Evolutionary conservation across 2,329 filamentous ascomycete species (phyloP), one percentile per base, ranked within the genome.

Genomic region (Alternaria infectoria): DNA sequence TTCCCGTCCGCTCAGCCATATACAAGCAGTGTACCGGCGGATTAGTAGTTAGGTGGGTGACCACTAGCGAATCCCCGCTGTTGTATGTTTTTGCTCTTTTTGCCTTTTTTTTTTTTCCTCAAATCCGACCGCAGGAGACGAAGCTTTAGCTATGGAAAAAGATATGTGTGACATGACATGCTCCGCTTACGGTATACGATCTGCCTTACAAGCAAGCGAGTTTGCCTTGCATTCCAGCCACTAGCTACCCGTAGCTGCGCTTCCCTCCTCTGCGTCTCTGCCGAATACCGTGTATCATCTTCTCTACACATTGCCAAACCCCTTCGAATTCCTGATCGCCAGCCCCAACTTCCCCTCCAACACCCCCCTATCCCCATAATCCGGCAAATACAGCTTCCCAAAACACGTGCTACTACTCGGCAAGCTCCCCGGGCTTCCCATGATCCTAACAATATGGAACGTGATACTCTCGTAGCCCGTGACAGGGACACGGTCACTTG

Each of bases 371-470:
- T 87, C 88, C 57, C 82, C 85, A 79, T 98, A 99, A 80, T 94
- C 90, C 1, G 96, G 96, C 65, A 99, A 79, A 68, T 97, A 81
- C 49, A 99, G 81, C 51, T 92, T 94, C 2, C 95, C 93, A 81
- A 97, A 98, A 80, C 96, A 99, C 0, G 96, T 99, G 74, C 93
- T 91, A 65, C 93, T 95, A 6, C 91, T 97, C 4, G 96, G 96
- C 71, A 99, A 74, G 77, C 69, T 83, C 65, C 83, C 79, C 69
- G 86, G 85, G 64, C 86, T 89, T 85, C 15, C 92, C 89, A 74
- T 71, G 32, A 93, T 93, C 72, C 87, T 89, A 79, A 95, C 91
- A 46, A 99, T 86, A 13, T 92, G 88, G 79, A 98, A 98, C 73
- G 91, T 89, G 50, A 98, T 83, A 71, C 91, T 93, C 66, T 88